A percentile compares a stretch with the other conserved stretches of the same genome.
Evolutionary conservation across 768 basidiomycete genomes (phyloP).

Genomic region (Naganishia antarctica): DNA sequence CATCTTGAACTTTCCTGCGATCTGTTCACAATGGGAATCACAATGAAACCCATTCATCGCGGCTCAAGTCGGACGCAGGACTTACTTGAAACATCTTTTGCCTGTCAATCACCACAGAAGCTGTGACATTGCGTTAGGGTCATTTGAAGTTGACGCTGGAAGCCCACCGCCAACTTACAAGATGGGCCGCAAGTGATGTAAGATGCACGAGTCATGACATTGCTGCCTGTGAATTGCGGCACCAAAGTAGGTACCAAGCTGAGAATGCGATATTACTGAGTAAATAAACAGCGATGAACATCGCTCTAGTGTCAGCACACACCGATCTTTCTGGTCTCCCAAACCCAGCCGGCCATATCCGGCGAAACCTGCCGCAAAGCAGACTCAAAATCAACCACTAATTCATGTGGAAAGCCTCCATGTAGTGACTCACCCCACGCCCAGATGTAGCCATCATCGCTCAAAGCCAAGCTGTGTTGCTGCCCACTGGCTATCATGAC

Average conservation of each 20-base stretch:
- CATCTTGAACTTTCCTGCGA: constrained; percentile 73
- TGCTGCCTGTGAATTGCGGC: constrained; percentile 77
- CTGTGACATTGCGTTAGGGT: not conserved
- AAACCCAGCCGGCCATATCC: constrained; percentile 81
- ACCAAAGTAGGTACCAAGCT: constrained; percentile 70
- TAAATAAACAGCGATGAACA: too few species aligned
- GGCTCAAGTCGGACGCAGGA: too few species aligned
- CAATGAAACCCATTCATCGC: too few species aligned
- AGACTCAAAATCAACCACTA: too few species aligned
- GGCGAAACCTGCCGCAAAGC: constrained; percentile 33
- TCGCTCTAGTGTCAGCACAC: too few species aligned
- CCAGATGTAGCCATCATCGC: constrained; percentile 54
- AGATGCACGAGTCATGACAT: constrained; percentile 60
- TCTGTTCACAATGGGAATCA: constrained; percentile 24
- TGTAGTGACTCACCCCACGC: constrained; percentile 35
- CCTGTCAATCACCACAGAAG: constrained; percentile 65
- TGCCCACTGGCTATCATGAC: constrained; percentile 76
- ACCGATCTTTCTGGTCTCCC: constrained; percentile 56
- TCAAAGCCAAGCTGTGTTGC: constrained; percentile 79
- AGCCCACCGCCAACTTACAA: constrained; percentile 65
- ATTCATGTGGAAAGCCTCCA: too few species aligned
- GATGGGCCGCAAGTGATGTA: constrained; percentile 73
- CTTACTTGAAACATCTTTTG: constrained; percentile 54
- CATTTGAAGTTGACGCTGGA: not conserved
- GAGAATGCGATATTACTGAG: too few species aligned